phyloP scores from a whole-genome alignment of 2,329 filamentous ascomycete genomes.

The Sordariomycetes sp. region DNA sequence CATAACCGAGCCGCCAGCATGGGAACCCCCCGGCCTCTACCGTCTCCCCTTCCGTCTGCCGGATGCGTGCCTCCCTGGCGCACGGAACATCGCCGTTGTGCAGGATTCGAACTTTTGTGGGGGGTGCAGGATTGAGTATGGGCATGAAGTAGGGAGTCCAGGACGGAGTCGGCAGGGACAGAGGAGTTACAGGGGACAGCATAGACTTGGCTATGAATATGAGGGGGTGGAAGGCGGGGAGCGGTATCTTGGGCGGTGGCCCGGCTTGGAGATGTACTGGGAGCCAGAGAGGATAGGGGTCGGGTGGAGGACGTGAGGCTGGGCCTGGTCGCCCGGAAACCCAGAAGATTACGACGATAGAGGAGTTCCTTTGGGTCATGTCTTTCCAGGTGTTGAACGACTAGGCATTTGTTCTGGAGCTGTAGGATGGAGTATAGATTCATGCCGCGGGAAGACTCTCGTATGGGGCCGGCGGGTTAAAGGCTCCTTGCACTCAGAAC shows the following conservation, averaged over 20 bases:
- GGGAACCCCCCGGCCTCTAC: constrained; percentile 2
- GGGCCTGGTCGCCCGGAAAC: not conserved
- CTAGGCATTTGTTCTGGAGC: not conserved
- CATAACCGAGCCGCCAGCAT: constrained; percentile 1
- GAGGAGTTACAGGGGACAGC: not conserved
- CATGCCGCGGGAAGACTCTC: not conserved
- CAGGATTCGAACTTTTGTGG: constrained; percentile 2
- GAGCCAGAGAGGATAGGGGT: constrained; percentile 2
- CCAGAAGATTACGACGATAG: too few relatives aligned
- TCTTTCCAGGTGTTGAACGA: not conserved
- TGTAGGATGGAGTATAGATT: not conserved
- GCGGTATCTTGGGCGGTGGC: not conserved
- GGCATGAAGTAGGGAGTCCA: not conserved
- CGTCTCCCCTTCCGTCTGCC: constrained; percentile 1
- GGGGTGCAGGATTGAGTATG: not conserved
- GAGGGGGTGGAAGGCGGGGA: not conserved
- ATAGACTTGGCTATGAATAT: not conserved
- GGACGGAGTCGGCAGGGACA: not conserved
- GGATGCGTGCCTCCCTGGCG: constrained; percentile 1
- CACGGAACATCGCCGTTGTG: constrained; percentile 1
- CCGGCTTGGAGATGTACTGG: not conserved
- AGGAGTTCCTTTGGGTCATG: not conserved
- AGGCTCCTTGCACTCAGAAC: too few relatives aligned
- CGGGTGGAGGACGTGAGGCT: constrained; percentile 2
- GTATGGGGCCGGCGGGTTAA: too few relatives aligned